Conservation (phyloP, 2,329 filamentous ascomycete genomes). For the Phyllosticta citrichinensis region DNA sequence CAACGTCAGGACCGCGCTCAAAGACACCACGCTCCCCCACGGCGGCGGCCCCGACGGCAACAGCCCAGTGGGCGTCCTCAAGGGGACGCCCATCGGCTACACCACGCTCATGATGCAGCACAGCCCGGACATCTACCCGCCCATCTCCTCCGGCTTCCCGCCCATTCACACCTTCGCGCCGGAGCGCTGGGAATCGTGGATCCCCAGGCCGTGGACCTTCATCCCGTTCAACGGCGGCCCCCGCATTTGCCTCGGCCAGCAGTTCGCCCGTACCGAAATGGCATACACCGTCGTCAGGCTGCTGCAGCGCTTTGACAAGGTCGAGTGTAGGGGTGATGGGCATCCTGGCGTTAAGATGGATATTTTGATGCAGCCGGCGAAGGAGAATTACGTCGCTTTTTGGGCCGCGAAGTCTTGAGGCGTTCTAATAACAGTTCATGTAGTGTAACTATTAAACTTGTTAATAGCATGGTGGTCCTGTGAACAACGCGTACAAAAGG, state of each 20-base stretch:
- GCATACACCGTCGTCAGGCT: slow-evolving; percentile 38
- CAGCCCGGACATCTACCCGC: slow-evolving; percentile 39
- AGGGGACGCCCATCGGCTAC: slow-evolving; percentile 37
- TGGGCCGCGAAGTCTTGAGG: slow-evolving; percentile 9
- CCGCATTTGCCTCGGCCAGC: slow-evolving; percentile 41
- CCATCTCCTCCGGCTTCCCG: slow-evolving; percentile 28
- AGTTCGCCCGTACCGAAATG: slow-evolving; percentile 43
- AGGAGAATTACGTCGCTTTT: slow-evolving; percentile 31
- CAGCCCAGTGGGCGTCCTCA: slow-evolving; percentile 34
- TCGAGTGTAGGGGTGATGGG: slow-evolving; percentile 27
- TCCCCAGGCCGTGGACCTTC: slow-evolving; percentile 39
- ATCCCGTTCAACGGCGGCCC: slow-evolving; percentile 39
- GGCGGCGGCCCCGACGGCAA: slow-evolving; percentile 38
- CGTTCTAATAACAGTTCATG: background rate
- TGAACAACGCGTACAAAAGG: too few relatives aligned
- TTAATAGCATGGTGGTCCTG: too few relatives aligned
- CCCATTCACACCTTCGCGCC: slow-evolving; percentile 35
- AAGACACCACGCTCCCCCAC: slow-evolving; percentile 39
- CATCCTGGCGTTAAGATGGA: slow-evolving; percentile 34
- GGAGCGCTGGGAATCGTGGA: slow-evolving; percentile 42
- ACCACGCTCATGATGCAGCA: slow-evolving; percentile 40
- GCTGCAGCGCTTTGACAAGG: slow-evolving; percentile 33
- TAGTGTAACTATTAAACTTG: too few relatives aligned
- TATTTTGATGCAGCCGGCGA: slow-evolving; percentile 39
- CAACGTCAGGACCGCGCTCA: slow-evolving; percentile 38